Evolutionary conservation across 2,329 filamentous ascomycete species (phyloP).

Genomic region (Arthroderma uncinatum): DNA sequence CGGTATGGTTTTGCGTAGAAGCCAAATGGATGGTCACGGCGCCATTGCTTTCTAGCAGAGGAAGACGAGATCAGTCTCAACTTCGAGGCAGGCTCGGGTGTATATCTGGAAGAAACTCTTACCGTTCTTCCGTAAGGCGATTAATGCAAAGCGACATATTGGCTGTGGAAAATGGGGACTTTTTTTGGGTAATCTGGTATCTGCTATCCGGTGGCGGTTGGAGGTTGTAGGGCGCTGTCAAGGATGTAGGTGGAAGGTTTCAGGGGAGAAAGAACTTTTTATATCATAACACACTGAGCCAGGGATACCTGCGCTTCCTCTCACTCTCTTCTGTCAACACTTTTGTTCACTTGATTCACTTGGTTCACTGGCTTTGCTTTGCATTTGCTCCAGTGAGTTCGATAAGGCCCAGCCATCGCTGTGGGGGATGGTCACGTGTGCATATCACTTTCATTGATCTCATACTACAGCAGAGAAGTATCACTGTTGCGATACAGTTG

Average conservation of each 20-base stretch:
- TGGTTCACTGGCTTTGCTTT: too few species aligned
- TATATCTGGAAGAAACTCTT: conserved; percentile 26
- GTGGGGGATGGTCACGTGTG: too few species aligned
- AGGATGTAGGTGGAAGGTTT: background rate
- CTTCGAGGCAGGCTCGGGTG: background rate
- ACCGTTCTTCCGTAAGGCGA: conserved; percentile 80
- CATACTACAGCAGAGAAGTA: too few species aligned
- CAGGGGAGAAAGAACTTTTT: background rate
- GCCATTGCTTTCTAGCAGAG: conserved; percentile 77
- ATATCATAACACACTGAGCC: too few species aligned
- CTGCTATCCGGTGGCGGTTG: background rate
- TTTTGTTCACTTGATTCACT: too few species aligned
- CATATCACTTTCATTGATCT: too few species aligned
- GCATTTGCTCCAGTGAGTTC: too few species aligned
- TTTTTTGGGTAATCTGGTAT: background rate
- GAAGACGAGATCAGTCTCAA: conserved; percentile 12
- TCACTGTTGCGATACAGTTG: too few species aligned
- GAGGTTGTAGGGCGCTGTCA: background rate
- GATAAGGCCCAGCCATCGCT: too few species aligned
- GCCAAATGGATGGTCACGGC: conserved; percentile 90
- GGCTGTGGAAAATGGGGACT: background rate
- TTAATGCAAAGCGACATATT: conserved; percentile 80
- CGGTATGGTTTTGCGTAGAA: conserved; percentile 88
- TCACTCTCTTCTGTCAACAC: background rate
- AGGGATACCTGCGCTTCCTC: too few species aligned